A percentile compares a stretch with the other conserved stretches of the same genome.
phyloP scores from a whole-genome alignment of 163 green algal genomes.

The Volvox carteri region DNA sequence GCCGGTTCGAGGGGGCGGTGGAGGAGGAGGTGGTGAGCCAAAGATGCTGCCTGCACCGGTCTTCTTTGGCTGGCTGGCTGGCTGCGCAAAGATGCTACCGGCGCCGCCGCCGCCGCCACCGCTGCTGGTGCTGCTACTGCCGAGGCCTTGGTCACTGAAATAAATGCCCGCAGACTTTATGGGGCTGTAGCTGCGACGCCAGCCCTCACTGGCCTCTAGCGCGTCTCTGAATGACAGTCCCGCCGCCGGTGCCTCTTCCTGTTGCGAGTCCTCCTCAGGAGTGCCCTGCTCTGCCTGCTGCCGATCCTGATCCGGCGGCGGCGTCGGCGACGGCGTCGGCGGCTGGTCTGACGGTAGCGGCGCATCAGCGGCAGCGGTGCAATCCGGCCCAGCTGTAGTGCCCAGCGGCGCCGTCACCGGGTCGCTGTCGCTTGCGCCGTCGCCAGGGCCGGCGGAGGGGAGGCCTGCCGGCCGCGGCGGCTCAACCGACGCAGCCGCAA shows the following conservation, averaged over 20 bases:
- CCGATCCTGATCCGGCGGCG: background rate
- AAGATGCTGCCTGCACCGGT: too few relatives aligned
- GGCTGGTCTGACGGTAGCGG: background rate
- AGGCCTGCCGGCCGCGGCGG: background rate
- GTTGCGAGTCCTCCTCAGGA: background rate
- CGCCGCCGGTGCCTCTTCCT: background rate
- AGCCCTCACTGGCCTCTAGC: slow-evolving; percentile 6
- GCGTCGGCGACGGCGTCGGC: background rate
- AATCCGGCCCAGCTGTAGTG: background rate
- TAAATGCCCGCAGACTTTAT: slow-evolving; percentile 49
- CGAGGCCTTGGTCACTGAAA: background rate
- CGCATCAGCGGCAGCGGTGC: background rate
- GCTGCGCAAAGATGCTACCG: slow-evolving; percentile 35
- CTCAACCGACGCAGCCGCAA: background rate
- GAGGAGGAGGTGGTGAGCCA: background rate
- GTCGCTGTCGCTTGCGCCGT: slow-evolving; percentile 16
- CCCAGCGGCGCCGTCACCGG: background rate
- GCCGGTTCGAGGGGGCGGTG: background rate
- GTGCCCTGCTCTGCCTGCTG: background rate
- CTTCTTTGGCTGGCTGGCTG: too few relatives aligned
- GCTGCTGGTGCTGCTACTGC: background rate
- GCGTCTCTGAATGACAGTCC: slow-evolving; percentile 40
- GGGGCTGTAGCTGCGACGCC: slow-evolving; percentile 33
- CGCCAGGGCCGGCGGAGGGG: background rate
- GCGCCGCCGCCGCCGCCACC: background rate